These are phyloP conservation scores for Rhynchospora breviuscula DNA, from an alignment of 176 grass and related monocot genomes.

Conservation along the genomic window DNA sequence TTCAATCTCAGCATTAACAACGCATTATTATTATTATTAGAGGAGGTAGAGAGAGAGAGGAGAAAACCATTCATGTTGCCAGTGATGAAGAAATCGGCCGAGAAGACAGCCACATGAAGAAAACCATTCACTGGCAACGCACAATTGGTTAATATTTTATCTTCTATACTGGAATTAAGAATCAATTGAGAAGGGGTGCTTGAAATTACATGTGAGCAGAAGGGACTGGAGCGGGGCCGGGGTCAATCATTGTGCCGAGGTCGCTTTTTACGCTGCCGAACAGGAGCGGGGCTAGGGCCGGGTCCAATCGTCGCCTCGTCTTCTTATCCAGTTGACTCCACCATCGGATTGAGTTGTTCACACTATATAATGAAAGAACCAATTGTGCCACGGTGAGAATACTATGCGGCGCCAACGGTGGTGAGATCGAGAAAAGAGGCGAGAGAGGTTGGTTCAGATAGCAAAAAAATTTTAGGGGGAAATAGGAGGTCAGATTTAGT, in stretches of 20 bases:
- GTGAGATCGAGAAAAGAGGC: too few species aligned
- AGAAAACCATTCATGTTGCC: constrained; percentile 68
- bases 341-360: background rate
- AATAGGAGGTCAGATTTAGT: too few species aligned
- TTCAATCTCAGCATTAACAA: background rate
- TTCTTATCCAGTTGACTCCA: constrained; percentile 25
- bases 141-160: background rate
- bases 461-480: too few species aligned
- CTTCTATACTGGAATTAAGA: background rate
- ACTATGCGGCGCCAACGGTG: too few species aligned
- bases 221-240: constrained; percentile 56
- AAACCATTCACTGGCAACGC: constrained; percentile 33
- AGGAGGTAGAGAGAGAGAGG: background rate
- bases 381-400: too few species aligned
- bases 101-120: constrained; percentile 55
- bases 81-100: constrained; percentile 87
- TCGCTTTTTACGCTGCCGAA: too few species aligned
- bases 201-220: constrained; percentile 62
- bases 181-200: background rate
- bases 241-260: constrained; percentile 40
- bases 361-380: too few species aligned
- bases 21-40: background rate
- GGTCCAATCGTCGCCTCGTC: background rate
- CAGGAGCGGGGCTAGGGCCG: too few species aligned
- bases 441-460: too few species aligned